phyloP scores from a whole-genome alignment of 164 flowering plant genomes.

The Dillenia suffruticosa region DNA sequence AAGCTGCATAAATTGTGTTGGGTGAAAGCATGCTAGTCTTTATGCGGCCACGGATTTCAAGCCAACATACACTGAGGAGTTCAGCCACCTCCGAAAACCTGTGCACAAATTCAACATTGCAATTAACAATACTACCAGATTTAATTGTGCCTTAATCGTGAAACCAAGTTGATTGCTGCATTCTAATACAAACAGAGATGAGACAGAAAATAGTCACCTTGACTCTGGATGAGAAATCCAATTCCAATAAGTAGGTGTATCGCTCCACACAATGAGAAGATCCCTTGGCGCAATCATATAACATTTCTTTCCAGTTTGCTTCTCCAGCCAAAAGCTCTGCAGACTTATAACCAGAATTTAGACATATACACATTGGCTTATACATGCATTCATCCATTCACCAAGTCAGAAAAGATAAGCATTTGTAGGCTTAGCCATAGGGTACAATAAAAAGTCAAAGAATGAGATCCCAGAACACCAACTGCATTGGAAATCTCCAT shows the following conservation, averaged over 20 bases:
- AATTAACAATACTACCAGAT: neutral
- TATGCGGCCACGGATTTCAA: constrained; percentile 31
- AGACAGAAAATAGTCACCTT: constrained; percentile 20
- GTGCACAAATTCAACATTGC: neutral
- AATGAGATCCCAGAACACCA: too few relatives aligned
- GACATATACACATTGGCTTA: too few relatives aligned
- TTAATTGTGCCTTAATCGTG: too few relatives aligned
- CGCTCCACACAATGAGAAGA: constrained; percentile 42
- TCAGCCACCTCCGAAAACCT: constrained; percentile 41
- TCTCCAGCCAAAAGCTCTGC: constrained; percentile 52
- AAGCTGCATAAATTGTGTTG: constrained; percentile 23
- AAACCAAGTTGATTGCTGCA: neutral
- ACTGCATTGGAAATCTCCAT: too few relatives aligned
- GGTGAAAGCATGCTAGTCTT: constrained; percentile 23
- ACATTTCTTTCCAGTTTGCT: constrained; percentile 50
- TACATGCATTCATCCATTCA: too few relatives aligned
- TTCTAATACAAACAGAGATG: neutral
- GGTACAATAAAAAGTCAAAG: too few relatives aligned
- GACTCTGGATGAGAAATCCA: constrained; percentile 30
- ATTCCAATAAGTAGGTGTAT: constrained; percentile 40
- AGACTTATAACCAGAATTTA: neutral
- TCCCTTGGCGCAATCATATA: constrained; percentile 51
- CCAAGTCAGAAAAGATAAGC: too few relatives aligned
- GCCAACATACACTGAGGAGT: constrained; percentile 33
- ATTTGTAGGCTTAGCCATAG: too few relatives aligned